Evolutionary conservation across 169 alveolate genomes (phyloP).

Genomic region (Ichthyophthirius multifiliis): DNA sequence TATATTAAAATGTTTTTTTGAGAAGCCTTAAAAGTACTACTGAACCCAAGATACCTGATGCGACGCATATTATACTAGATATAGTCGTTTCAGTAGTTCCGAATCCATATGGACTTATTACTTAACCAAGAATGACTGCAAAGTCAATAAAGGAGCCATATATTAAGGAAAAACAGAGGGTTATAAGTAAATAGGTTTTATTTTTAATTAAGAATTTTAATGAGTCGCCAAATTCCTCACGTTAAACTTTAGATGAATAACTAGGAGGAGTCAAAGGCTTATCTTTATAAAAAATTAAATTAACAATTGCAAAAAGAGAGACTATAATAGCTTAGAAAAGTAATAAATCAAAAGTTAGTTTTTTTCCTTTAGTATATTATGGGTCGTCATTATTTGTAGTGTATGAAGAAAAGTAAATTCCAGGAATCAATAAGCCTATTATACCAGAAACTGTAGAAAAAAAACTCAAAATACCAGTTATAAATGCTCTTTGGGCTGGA

Average conservation of each 20-base stretch:
- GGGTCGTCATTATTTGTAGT: background rate
- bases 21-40: background rate
- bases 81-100: background rate
- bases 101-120: background rate
- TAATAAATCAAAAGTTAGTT: background rate
- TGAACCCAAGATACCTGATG: background rate
- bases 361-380: background rate
- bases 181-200: background rate
- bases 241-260: background rate
- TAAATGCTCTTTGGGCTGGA: background rate
- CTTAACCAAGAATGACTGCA: background rate
- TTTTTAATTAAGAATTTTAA: background rate
- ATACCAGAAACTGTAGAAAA: conserved; percentile 16
- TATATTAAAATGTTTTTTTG: background rate
- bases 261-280: conserved; percentile 20
- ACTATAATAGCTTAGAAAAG: background rate
- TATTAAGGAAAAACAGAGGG: background rate
- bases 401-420: background rate
- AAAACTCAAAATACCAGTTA: conserved; percentile 13
- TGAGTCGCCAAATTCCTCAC: conserved; percentile 4
- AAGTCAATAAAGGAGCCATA: background rate
- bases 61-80: background rate
- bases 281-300: background rate
- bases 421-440: background rate
- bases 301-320: background rate